Conservation (phyloP, 345 rosid genomes). For the Garcia nutans region DNA sequence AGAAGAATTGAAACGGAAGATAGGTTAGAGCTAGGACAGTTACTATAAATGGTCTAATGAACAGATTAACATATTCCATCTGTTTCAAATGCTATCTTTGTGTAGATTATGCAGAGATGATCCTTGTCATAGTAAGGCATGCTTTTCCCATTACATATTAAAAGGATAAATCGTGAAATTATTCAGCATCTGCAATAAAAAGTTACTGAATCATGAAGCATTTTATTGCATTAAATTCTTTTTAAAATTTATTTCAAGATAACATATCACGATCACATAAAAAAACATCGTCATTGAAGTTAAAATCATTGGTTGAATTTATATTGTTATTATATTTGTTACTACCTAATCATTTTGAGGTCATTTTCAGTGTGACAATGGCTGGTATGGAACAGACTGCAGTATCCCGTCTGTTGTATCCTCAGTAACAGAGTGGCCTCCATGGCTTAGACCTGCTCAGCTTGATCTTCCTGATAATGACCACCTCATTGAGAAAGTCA, state of each 20-base stretch:
- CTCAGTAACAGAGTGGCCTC: conserved; percentile 79
- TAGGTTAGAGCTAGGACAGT: too few species aligned
- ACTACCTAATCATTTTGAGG: background rate
- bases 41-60: too few species aligned
- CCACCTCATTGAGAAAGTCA: conserved; percentile 35
- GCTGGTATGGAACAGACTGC: conserved; percentile 94
- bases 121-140: too few species aligned
- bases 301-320: background rate
- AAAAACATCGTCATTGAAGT: background rate
- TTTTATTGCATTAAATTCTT: background rate
- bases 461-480: conserved; percentile 54
- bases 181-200: background rate
- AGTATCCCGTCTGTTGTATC: conserved; percentile 79
- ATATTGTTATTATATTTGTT: background rate
- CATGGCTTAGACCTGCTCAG: conserved; percentile 89
- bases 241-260: background rate
- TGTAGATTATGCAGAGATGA: too few species aligned
- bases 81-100: too few species aligned
- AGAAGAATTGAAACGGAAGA: background rate
- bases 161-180: background rate
- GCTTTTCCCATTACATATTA: too few species aligned
- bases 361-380: conserved; percentile 62
- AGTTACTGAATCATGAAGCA: background rate
- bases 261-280: too few species aligned
- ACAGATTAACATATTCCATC: too few species aligned